phyloP scores from a whole-genome alignment of 805 yeast genomes.

The Myxozyma lipomycoides region DNA sequence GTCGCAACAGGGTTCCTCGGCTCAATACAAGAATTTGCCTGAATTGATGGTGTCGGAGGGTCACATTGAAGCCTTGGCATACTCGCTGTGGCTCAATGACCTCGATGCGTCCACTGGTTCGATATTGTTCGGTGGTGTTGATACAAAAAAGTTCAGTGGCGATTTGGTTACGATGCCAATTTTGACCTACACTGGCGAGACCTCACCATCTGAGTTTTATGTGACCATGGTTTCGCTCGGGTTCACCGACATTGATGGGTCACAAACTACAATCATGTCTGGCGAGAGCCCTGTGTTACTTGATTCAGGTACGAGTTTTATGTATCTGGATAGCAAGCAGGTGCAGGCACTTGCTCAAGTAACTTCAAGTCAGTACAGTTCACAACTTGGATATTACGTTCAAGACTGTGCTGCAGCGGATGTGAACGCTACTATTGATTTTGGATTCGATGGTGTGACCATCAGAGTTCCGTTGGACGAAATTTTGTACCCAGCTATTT shows the following conservation, averaged over 20 bases:
- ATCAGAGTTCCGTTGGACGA: constrained; percentile 46
- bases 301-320: constrained; percentile 54
- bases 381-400: constrained; percentile 41
- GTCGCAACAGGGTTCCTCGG: constrained; percentile 27
- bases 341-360: constrained; percentile 34
- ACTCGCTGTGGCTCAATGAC: constrained; percentile 57
- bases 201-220: constrained; percentile 20
- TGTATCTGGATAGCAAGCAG: constrained; percentile 45
- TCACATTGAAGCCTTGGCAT: constrained; percentile 49
- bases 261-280: background rate
- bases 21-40: constrained; percentile 62
- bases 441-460: constrained; percentile 50
- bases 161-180: constrained; percentile 30
- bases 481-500: constrained; percentile 22
- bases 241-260: constrained; percentile 15
- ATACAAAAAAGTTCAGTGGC: constrained; percentile 47
- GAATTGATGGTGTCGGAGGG: constrained; percentile 55
- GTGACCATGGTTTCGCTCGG: constrained; percentile 24
- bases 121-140: constrained; percentile 50
- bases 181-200: constrained; percentile 9
- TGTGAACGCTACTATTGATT: constrained; percentile 37
- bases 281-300: constrained; percentile 41
- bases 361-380: constrained; percentile 43
- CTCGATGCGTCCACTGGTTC: constrained; percentile 32
- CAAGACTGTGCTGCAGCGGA: constrained; percentile 38